Evolutionary conservation across 768 basidiomycete genomes (phyloP), one percentile per base, ranked within the genome.

Genomic region (Trametes sanguinea): DNA sequence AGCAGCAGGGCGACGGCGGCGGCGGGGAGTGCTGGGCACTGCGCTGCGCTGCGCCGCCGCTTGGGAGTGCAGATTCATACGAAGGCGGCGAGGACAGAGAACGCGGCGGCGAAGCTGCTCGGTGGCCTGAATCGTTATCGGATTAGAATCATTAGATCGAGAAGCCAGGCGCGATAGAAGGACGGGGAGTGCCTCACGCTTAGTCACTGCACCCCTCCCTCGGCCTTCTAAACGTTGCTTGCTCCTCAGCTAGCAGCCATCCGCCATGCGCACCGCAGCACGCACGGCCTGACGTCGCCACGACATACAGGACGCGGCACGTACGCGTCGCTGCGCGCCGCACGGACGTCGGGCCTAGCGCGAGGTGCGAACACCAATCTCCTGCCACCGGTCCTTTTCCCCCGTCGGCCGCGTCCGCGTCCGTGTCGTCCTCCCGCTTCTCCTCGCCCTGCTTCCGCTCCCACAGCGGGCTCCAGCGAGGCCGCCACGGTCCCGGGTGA

Each of bases 141-240:
- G 50, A 43, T 43, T 43, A n/a, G 42, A 43, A 43, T 43, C 42
- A 59, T 59, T 43, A 44, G 57, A 59, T 59, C 37, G 51, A 52
- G 57, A 59, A 59, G 57, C 57, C 16, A 22, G 57, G 11, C 39
- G 50, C 40, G 48, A 57, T 57, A 57, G 54, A 56, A 56, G 54
- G 33, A 33, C 43, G 42, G 43, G 22, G 54, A 56, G 42, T 14
- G 44, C 54, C 54, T 56, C 54, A 46, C 54, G 54, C 54, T 43
- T 6, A 37, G 45, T 29, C 47, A 50, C 16, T 16, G 30, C 27
- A 22, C 22, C 22, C 22, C 22, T 22, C 22, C 22, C 22, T 22
- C 22, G 29, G 22, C 27, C 13, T 16, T 50, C 27, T 4, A 8
- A 16, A 43, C 42, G 10, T 43, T 43, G 10, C 13, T n/a, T 43